Base-by-base conservation (phyloP, 2,329 filamentous ascomycete species). In the Cephalotrichum gorgonifer region DNA sequence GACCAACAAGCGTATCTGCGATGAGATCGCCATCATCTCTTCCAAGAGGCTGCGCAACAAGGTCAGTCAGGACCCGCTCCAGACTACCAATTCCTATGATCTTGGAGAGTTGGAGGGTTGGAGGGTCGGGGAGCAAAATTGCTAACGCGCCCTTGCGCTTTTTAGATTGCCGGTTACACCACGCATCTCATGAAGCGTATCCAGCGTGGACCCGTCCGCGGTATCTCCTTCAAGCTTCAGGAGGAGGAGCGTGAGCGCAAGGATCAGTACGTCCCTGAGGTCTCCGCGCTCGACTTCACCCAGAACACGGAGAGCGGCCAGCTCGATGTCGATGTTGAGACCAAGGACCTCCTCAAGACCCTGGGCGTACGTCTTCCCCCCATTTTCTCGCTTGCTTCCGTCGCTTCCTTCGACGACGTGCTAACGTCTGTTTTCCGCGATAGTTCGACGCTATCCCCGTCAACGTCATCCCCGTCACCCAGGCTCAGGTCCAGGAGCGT, bases 201-300 rank as follows among this genome's bases (percentile, higher is more conserved):
- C 65, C 93, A 97, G 81, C 89, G 93, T 72, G 93, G 93, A 59
- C 93, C 93, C 59, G 93, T 98, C 74, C 94, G 93, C 65, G 93
- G 93, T 80, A 98, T 98, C 77, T 98, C 94, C 74, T 98, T 98
- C 90, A 98, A 98, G 84, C 88, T 98, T 54, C 93, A 98, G 79
- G 93, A 98, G 80, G 93, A 98, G 81, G 93, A 98, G 85, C 88
- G 93, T 82, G 93, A 98, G 79, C 86, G 93, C 72, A 98, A 98
- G 87, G 93, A 98, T 80, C 93, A 98, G 81, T 98, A 96, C 79
- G 93, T 98, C 59, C 93, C 93, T 67, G 93, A 98, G 78, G 81
- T 98, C 63, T 98, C 94, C 54, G 93, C 93, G 68, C 86, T 98
- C 70, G 93, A 98, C 81, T 95, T 96, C 79, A 83, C 85, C 67